Percentiles rank a stretch among this genome's conserved stretches.
Evolutionary conservation across 148 eudicot genomes (phyloP).

Genomic region (Agrostemma githago): DNA sequence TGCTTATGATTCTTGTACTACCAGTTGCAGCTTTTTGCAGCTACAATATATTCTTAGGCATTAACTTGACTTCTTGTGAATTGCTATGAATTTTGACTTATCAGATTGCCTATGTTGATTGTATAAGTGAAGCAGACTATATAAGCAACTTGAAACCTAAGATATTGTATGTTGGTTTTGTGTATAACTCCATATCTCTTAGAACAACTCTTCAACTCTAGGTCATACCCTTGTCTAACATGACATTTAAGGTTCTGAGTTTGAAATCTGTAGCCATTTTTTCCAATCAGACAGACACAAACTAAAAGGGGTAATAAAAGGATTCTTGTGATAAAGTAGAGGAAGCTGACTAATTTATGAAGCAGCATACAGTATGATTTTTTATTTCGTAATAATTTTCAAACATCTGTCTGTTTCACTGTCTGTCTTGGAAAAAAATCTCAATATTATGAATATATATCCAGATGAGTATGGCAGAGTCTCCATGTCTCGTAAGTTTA

Average conservation of each 20-base stretch:
- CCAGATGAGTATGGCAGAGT: background rate
- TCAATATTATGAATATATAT: too few species aligned
- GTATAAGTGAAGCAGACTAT: background rate
- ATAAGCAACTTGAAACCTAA: background rate
- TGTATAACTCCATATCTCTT: background rate
- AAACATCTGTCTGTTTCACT: background rate
- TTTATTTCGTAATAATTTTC: too few species aligned
- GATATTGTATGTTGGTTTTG: background rate
- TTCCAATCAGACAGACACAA: background rate
- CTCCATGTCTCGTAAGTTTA: background rate
- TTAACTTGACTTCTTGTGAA: background rate
- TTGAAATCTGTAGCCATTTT: background rate
- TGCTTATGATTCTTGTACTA: slow-evolving; percentile 10
- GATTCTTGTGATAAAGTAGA: background rate
- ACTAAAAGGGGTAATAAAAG: background rate
- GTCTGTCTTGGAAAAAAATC: too few species aligned
- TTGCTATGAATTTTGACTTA: background rate
- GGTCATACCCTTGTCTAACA: background rate
- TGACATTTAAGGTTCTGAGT: background rate
- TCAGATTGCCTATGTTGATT: background rate
- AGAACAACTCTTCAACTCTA: background rate
- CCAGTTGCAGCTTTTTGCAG: background rate
- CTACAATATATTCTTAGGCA: background rate
- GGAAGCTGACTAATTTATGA: background rate
- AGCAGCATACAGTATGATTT: background rate